Evolutionary conservation across 345 rosid species (phyloP), one percentile per base, ranked within the genome.

Genomic region (Leavenworthia alabamica): DNA sequence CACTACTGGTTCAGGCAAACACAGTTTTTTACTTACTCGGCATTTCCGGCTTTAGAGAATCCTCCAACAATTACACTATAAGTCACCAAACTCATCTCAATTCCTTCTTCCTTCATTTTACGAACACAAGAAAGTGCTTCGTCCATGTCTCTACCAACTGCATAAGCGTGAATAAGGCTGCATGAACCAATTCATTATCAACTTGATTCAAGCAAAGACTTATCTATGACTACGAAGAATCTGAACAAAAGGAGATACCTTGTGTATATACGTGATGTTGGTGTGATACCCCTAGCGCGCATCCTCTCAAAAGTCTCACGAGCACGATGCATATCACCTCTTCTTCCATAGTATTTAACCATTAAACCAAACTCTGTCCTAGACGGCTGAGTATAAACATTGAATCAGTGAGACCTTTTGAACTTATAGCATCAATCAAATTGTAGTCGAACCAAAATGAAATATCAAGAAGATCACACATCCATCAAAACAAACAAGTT

Each of bases 151-250:
- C 94, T 79, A 73, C 97, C 97, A 74, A 89, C 94, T 79, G 97
- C 86, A 77, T 89, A 93, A 54, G 96, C 97, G 81, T 86, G 90
- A 79, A 93, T 80, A 81, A 93, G 97, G 89, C 99, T 93, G 97
- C 94, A 86, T 71, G 66, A 78, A 81, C 80, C 75, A 64, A 39
- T 12, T 12, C 51, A 60, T 14, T 1, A 45, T 10, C 28, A 49
- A 60, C 53, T 39, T 39, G 3, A n/a, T 45, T 58, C 44, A 13
- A 40, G 2, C 17, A 49, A 48, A 13, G 13, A 29, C 42, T 36
- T n/a, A 45, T 17, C 46, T 10, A 36, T 16, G 42, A 15, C 12
- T 7, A 57, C 3, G 10, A 47, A 66, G 8, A 27, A 36, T 7
- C 33, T 46, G 22, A 41, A 60, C 43, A 13, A 57, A 65, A 58